Evolutionary conservation across 2,329 filamentous ascomycete species (phyloP).

Genomic region (Hymenoscyphus albidus): DNA sequence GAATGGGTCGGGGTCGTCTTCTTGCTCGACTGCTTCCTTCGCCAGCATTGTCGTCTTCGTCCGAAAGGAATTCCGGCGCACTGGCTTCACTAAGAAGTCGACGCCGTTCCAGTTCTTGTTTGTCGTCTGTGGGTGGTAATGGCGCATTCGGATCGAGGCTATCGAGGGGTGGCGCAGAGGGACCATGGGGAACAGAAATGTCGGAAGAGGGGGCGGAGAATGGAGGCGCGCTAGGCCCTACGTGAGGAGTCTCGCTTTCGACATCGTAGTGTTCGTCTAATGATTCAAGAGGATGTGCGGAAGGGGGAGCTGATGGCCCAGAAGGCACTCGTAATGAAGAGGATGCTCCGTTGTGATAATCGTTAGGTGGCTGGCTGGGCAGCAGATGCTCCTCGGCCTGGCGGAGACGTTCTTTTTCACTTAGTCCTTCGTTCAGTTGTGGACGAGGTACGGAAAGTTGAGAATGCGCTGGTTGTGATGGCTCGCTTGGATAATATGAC

Average conservation of each 20-base stretch:
- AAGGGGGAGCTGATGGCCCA: slow-evolving; percentile 42
- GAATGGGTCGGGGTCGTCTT: not conserved
- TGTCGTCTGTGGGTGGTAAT: slow-evolving; percentile 55
- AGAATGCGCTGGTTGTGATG: slow-evolving; percentile 34
- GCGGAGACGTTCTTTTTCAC: slow-evolving; percentile 78
- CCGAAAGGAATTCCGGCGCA: slow-evolving; percentile 51
- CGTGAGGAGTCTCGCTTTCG: slow-evolving; percentile 37
- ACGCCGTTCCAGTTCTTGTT: slow-evolving; percentile 61
- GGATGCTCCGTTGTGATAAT: slow-evolving; percentile 39
- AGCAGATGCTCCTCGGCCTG: slow-evolving; percentile 74
- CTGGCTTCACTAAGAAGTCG: slow-evolving; percentile 51
- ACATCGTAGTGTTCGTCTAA: slow-evolving; percentile 53
- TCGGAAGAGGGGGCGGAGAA: slow-evolving; percentile 12
- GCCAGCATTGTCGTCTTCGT: slow-evolving; percentile 37
- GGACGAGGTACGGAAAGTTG: slow-evolving; percentile 57
- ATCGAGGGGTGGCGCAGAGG: slow-evolving; percentile 26
- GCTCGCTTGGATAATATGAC: slow-evolving; percentile 37
- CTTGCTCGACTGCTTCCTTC: slow-evolving; percentile 27
- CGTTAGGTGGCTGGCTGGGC: slow-evolving; percentile 66
- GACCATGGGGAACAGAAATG: slow-evolving; percentile 3
- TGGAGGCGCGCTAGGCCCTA: slow-evolving; percentile 19
- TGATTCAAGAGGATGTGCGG: slow-evolving; percentile 32
- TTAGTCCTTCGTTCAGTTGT: slow-evolving; percentile 58
- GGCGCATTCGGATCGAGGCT: slow-evolving; percentile 22
- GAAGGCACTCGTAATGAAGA: slow-evolving; percentile 38